Base-by-base conservation (phyloP, 1,284 basidiomycete genomes). In the Leccinum angustisporum region DNA sequence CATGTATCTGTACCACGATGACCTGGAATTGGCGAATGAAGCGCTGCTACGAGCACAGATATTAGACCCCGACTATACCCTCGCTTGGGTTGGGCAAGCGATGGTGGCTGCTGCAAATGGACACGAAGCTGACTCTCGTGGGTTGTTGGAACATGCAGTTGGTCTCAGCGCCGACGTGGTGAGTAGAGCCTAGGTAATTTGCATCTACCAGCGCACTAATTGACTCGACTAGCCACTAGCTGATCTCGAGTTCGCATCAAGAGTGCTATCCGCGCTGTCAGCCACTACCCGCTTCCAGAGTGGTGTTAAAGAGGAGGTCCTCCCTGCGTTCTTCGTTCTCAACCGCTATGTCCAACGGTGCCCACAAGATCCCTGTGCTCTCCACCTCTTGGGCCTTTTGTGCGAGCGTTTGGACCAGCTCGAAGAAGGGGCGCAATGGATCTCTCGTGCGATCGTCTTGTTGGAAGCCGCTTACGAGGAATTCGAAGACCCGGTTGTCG, bases 71-170 rank as follows among this genome's bases (percentile, higher is more conserved):
- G 97, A 98, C 70, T 91, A 89, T 76, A 84, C 91, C 0, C 74
- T 88, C 31, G 89, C 95, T n/a, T 99, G 97, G 97, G 83, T 97
- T 14, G 97, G 96, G 1, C 95, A 97, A 73, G 95, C 90, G 5
- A 76, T 97, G 48, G 81, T 98, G 21, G 94, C 95, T 16, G 82
- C 83, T 14, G 75, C 78, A 50, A 87, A 90, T 61, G 86, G 85
- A 0, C 86, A 92, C 64, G 72, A 82, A 8, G 72, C 76, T 14
- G 88, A 93, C 60, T 88, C 92, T 0, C 79, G 81, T 18, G 82
- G 87, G 8, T 76, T 98, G 55, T 87, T 96, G 55, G 90, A 91
- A 63, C 95, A 99, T 75, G 91, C 95, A 1, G 84, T 91, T 25
- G 83, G 85, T 5, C 75, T 98, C 48, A 82, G 87, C 2, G 81